These are phyloP conservation scores for Rhodotorula sp. DNA, from an alignment of 1,284 basidiomycete species.

Conservation along the genomic window DNA sequence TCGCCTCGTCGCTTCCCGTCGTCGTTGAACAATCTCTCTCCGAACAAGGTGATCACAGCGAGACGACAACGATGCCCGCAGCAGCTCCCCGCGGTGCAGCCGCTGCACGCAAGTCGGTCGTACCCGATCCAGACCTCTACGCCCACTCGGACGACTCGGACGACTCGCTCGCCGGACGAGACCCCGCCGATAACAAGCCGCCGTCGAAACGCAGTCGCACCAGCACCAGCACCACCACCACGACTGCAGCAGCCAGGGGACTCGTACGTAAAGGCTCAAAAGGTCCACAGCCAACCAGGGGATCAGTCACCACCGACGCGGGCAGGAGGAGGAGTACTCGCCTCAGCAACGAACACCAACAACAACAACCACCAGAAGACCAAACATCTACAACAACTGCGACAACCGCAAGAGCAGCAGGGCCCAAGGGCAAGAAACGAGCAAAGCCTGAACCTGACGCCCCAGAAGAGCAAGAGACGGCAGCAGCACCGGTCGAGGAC, in stretches of 20 bases:
- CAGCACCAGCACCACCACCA: conserved; percentile 1
- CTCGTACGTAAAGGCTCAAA: conserved; percentile 2
- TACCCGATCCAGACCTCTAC: conserved; percentile 35
- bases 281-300: background rate
- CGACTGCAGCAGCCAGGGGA: background rate
- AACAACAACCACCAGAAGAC: background rate
- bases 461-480: background rate
- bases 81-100: conserved; percentile 22
- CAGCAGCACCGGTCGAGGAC: background rate
- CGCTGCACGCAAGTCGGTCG: conserved; percentile 22
- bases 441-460: background rate
- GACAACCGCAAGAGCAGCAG: background rate
- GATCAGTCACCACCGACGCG: conserved; percentile 5
- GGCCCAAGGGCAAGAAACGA: background rate
- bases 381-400: background rate
- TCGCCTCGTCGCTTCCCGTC: background rate
- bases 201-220: background rate
- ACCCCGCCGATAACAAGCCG: background rate
- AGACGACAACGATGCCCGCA: conserved; percentile 13
- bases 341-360: conserved; percentile 6
- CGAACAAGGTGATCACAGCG: too few relatives aligned
- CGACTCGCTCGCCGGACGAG: background rate
- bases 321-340: conserved; percentile 13
- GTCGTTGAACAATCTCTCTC: background rate
- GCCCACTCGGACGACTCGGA: conserved; percentile 17